Evolutionary conservation across 768 basidiomycete species (phyloP).

Genomic region (Mycena crocata): DNA sequence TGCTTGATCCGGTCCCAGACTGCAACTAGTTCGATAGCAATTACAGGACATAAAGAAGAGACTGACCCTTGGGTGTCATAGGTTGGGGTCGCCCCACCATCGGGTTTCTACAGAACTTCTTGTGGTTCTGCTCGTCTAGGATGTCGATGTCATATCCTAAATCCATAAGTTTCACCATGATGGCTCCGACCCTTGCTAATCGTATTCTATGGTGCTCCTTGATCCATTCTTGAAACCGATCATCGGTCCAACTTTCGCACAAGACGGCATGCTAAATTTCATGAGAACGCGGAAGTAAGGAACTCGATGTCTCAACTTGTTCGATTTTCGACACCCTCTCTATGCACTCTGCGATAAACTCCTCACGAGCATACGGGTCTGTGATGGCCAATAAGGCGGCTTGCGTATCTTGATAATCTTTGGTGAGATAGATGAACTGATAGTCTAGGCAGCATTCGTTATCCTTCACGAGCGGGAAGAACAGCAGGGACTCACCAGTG

Average conservation of each 20-base stretch:
- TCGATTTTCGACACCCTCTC: not conserved
- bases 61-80: constrained; percentile 1
- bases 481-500: not conserved
- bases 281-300: not conserved
- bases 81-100: not conserved
- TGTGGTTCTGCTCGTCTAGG: not conserved
- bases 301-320: constrained; percentile 5
- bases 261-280: not conserved
- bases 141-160: constrained; percentile 1
- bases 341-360: not conserved
- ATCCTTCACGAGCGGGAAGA: not conserved
- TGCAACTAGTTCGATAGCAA: not conserved
- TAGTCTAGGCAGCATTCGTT: not conserved
- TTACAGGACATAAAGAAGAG: not conserved
- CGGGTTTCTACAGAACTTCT: not conserved
- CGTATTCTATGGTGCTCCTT: not conserved
- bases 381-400: not conserved
- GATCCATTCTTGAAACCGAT: not conserved
- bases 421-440: not conserved
- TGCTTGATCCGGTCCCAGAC: constrained; percentile 9
- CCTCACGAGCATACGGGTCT: not conserved
- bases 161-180: not conserved
- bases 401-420: not conserved
- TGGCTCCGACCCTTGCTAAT: not conserved
- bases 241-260: constrained; percentile 1